Percentiles rank a stretch among this genome's conserved stretches.
phyloP scores from a whole-genome alignment of 495 filamentous ascomycete species.

The Hypoxylon cercidicola region DNA sequence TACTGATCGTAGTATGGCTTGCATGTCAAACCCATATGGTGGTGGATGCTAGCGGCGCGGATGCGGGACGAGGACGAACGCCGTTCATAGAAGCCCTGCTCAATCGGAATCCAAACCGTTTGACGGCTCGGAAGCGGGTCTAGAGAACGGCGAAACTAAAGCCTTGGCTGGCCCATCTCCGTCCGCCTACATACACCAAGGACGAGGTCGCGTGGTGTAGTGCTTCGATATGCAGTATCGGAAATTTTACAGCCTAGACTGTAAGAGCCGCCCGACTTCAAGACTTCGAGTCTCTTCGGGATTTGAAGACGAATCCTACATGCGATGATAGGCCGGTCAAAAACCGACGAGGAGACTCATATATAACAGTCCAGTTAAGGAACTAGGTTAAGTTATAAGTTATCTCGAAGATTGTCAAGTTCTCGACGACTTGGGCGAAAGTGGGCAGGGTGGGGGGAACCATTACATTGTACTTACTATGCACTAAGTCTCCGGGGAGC shows the following conservation, averaged over 20 bases:
- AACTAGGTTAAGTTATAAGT: slow-evolving; percentile 11
- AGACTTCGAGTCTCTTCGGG: slow-evolving; percentile 1
- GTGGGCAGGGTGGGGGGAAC: slow-evolving; percentile 26
- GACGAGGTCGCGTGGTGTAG: slow-evolving; percentile 21
- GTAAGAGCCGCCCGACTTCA: neutral
- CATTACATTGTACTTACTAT: slow-evolving; percentile 38
- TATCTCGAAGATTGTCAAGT: slow-evolving; percentile 16
- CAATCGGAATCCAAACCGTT: slow-evolving; percentile 31
- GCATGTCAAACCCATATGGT: slow-evolving; percentile 26
- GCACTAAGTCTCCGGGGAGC: slow-evolving; percentile 39
- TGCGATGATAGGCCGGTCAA: neutral
- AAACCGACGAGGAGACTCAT: slow-evolving; percentile 10
- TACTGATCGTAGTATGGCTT: slow-evolving; percentile 26
- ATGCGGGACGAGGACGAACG: slow-evolving; percentile 13
- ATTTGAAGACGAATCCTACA: slow-evolving; percentile 8
- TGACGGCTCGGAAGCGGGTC: slow-evolving; percentile 30
- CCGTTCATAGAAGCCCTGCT: slow-evolving; percentile 11
- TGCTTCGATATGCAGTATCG: slow-evolving; percentile 15
- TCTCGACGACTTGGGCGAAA: slow-evolving; percentile 16
- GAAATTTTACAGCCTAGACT: slow-evolving; percentile 4
- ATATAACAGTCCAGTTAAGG: slow-evolving; percentile 28
- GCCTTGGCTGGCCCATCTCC: slow-evolving; percentile 12
- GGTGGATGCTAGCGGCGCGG: slow-evolving; percentile 19
- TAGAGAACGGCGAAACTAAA: slow-evolving; percentile 10
- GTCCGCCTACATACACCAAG: slow-evolving; percentile 11